Evolutionary conservation across 306 rosid genomes (phyloP).

Genomic region (Ochetophila trinervis): DNA sequence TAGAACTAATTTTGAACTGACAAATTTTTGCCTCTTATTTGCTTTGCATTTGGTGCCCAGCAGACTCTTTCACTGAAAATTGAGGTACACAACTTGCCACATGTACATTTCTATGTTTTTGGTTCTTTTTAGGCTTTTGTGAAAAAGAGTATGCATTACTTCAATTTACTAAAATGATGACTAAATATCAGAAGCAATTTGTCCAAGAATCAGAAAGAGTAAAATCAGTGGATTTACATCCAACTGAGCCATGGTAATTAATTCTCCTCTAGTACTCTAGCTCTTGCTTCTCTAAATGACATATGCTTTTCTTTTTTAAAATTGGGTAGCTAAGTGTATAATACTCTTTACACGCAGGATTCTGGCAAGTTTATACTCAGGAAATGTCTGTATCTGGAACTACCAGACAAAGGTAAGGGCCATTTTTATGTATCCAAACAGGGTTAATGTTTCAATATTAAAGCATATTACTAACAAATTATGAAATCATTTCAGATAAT

Average conservation of each 20-base stretch:
- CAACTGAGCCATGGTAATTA: slow-evolving; percentile 76
- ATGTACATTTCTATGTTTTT: not conserved
- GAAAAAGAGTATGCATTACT: too few species aligned
- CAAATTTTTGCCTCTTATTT: slow-evolving; percentile 19
- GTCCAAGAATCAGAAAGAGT: slow-evolving; percentile 69
- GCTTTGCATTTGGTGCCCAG: slow-evolving; percentile 17
- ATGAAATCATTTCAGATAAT: slow-evolving; percentile 32
- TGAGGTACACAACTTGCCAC: slow-evolving; percentile 47
- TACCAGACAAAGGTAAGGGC: slow-evolving; percentile 51
- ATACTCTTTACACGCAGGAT: slow-evolving; percentile 43
- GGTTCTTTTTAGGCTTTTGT: too few species aligned
- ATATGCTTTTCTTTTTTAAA: too few species aligned
- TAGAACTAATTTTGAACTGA: slow-evolving; percentile 10
- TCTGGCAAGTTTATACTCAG: slow-evolving; percentile 61
- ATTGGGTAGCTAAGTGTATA: not conserved
- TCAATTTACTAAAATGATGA: not conserved
- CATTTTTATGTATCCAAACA: not conserved
- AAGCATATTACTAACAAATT: slow-evolving; percentile 15
- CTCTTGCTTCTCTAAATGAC: not conserved
- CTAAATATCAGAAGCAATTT: slow-evolving; percentile 49
- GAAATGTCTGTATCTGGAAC: slow-evolving; percentile 60
- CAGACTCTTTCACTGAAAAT: slow-evolving; percentile 42
- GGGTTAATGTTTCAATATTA: not conserved
- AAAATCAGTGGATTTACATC: slow-evolving; percentile 71
- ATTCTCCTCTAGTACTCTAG: not conserved